These are phyloP conservation scores for Rhododendron griersonianum DNA, from an alignment of 148 eudicot species.

Conservation along the genomic window DNA sequence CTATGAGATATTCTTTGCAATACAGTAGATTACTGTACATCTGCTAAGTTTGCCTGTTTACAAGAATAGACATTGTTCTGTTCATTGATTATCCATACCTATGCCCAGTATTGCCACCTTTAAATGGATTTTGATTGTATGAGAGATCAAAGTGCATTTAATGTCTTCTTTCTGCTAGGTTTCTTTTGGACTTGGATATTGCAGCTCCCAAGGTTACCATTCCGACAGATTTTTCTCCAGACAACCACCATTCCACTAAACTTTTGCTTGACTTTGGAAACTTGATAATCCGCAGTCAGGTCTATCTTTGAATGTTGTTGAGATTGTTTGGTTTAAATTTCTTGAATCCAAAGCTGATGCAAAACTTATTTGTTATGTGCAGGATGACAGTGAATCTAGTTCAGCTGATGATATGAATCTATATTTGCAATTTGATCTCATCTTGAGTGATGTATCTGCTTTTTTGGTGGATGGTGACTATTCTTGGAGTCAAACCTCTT, in stretches of 20 bases:
- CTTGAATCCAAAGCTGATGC: conserved; percentile 6
- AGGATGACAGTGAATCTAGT: conserved; percentile 60
- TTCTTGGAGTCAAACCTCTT: conserved; percentile 54
- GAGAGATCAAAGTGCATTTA: background rate
- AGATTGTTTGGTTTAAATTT: background rate
- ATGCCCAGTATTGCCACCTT: too few species aligned
- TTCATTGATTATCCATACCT: background rate
- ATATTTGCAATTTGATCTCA: conserved; percentile 89
- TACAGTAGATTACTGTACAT: background rate
- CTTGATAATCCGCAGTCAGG: conserved; percentile 75
- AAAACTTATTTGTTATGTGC: conserved; percentile 16
- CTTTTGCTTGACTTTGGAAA: conserved; percentile 96
- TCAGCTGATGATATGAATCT: conserved; percentile 50
- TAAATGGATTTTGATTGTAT: background rate
- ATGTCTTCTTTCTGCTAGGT: conserved; percentile 44
- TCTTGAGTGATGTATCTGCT: conserved; percentile 88
- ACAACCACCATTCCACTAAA: conserved; percentile 61
- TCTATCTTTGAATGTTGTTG: conserved; percentile 15
- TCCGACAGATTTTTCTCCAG: conserved; percentile 86
- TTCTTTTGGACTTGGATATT: conserved; percentile 88
- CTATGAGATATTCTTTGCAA: background rate
- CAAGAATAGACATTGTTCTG: background rate
- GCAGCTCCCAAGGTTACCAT: conserved; percentile 97
- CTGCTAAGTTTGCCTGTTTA: background rate
- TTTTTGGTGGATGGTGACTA: conserved; percentile 94